Base-by-base conservation (phyloP, 306 rosid species). In the Castanea sativa region DNA sequence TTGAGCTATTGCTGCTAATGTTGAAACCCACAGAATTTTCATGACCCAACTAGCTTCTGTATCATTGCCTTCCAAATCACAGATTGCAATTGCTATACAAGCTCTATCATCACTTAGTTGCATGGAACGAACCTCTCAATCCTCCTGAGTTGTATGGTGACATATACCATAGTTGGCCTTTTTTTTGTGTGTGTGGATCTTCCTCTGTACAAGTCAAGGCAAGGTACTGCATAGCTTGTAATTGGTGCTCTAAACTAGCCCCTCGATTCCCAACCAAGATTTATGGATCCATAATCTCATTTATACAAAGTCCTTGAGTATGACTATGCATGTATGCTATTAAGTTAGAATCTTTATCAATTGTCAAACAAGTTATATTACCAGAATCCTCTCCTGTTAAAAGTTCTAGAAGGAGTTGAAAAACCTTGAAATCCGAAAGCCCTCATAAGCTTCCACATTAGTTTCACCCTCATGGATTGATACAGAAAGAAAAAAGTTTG, bases 381-480 rank as follows among this genome's bases (percentile, higher is more conserved):
- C 2, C 2, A 43, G 51, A 43, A 43, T 43, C 51, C 21, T 57
- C 1, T 20, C 25, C 29, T 2, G 4, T 57, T 57, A 57, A 57
- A 57, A 57, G 14, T 16, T 6, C 14, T 6, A 57, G 20, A 1
- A 57, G 25, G 1, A 3, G 63, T 29, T 19, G 11, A 0, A 1
- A 0, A n/a, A 19, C 2, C 63, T 6, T 1, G 12, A 10, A 43
- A 8, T 10, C 63, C 20, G 7, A n/a, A 56, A 1, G 2, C 25
- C 25, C 61, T 18, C 25, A 19, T 2, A 1, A 4, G 4, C 58
- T 4, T 38, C 15, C 7, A 80, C 75, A 25, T 67, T 27, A 11
- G 58, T 69, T 80, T 74, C 29, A 10, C 61, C 67, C 18, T 30
- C 74, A 0, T 75, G 83, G 68, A 74, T 80, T 45, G 84, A 59